Conservation (phyloP, 2,329 filamentous ascomycete species). For the Clarireedia hainanense region DNA sequence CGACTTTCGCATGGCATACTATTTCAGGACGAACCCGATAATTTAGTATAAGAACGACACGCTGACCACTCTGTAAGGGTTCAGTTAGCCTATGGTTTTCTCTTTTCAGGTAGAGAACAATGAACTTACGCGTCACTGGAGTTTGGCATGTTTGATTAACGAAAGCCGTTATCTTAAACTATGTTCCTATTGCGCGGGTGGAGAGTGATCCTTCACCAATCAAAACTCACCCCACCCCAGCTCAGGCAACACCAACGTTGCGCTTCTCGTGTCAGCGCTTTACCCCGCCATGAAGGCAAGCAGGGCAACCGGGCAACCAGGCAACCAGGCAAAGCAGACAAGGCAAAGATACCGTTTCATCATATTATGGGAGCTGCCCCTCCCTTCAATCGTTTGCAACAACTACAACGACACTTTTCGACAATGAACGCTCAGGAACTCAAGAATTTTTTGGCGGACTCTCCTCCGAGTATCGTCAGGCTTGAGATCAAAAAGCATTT, state of each 20-base stretch:
- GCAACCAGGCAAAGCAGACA: too few species aligned
- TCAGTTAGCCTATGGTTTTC: too few species aligned
- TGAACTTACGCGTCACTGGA: too few species aligned
- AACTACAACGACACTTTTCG: constrained; percentile 18
- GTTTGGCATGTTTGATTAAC: too few species aligned
- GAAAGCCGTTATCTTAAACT: too few species aligned
- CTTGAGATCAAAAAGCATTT: constrained; percentile 93
- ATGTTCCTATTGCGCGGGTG: too few species aligned
- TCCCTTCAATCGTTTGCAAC: constrained; percentile 17
- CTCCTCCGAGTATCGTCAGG: constrained; percentile 78
- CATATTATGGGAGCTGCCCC: constrained; percentile 7
- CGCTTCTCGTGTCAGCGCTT: not conserved
- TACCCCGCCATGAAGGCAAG: not conserved
- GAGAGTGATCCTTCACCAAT: not conserved
- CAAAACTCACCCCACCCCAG: constrained; percentile 5
- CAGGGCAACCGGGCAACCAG: too few species aligned
- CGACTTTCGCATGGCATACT: too few species aligned
- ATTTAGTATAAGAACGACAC: too few species aligned
- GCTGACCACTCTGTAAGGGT: too few species aligned
- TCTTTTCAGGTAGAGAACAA: too few species aligned
- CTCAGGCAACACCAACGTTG: not conserved
- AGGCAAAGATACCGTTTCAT: not conserved
- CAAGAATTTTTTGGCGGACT: constrained; percentile 80
- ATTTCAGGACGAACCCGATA: too few species aligned
- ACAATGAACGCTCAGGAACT: constrained; percentile 52